A percentile compares a stretch with the other conserved stretches of the same genome.
Conservation (phyloP, 345 rosid species). For the Odontarrhena argentea region DNA sequence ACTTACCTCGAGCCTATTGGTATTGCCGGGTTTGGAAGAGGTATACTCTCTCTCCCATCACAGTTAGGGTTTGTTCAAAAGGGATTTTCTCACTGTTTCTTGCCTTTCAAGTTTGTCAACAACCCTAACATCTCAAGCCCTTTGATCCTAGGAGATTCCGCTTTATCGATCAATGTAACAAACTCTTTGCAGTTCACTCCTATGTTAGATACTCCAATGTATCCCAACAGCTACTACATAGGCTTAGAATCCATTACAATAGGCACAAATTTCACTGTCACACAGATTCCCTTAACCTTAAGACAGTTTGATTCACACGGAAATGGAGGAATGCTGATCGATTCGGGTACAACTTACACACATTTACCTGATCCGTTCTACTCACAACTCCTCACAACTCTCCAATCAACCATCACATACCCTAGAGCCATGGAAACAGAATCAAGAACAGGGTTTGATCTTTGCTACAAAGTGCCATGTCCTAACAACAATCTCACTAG, state of each 20-base stretch:
- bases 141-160: conserved; percentile 59
- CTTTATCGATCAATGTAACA: conserved; percentile 45
- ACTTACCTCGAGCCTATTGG: conserved; percentile 78
- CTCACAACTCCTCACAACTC: conserved; percentile 56
- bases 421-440: conserved; percentile 68
- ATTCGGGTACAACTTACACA: conserved; percentile 88
- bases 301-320: conserved; percentile 72
- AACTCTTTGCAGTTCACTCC: conserved; percentile 69
- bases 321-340: conserved; percentile 81
- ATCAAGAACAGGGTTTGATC: conserved; percentile 65
- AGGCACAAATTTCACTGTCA: conserved; percentile 45
- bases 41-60: conserved; percentile 71
- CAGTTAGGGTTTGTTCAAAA: conserved; percentile 72
- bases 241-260: conserved; percentile 66
- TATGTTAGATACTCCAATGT: conserved; percentile 61
- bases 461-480: conserved; percentile 72
- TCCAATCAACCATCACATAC: conserved; percentile 49
- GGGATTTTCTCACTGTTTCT: conserved; percentile 86
- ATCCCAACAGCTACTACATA: conserved; percentile 70
- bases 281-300: conserved; percentile 53
- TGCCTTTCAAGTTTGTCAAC: conserved; percentile 75
- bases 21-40: conserved; percentile 86
- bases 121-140: conserved; percentile 80
- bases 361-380: conserved; percentile 73
- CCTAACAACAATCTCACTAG: conserved; percentile 51